Evolutionary conservation across 768 basidiomycete species (phyloP), one percentile per base, ranked within the genome.

Genomic region (Mycena capillaripes): DNA sequence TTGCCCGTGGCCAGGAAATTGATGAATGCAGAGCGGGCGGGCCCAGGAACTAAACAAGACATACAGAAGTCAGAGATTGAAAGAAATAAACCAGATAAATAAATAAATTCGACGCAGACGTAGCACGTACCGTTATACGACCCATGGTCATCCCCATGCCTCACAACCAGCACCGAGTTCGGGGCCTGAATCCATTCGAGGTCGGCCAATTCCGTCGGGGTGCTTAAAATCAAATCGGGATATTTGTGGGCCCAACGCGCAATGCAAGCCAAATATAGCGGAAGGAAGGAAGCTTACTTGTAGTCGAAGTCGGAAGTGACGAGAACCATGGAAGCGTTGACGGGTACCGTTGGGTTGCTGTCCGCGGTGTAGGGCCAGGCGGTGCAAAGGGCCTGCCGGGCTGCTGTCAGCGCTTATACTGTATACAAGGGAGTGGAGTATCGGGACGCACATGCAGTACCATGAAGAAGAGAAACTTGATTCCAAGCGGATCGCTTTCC

Each of bases 101-200:
- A n/a, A 44, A 40, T 23, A 62, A 38, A 44, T 23, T 25, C 60
- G 29, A 25, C 60, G 30, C 11, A n/a, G n/a, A n/a, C n/a, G n/a
- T n/a, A 44, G 29, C 30, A 46, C 65, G 65, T 32, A 67, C 66
- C 56, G 44, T 59, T 59, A 23, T 59, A 58, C 4, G 66, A 46
- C 17, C 86, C 4, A 83, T 86, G 58, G 69, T 63, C 63, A 34
- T 71, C 70, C n/a, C 70, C 69, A 52, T 70, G 69, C 40, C 69
- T 61, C 25, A 65, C 69, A 10, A 65, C 63, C 34, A 68, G 60
- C 48, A 63, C 55, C n/a, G 66, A 62, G 66, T 72, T 72, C 12
- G 32, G 34, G 56, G 55, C 65, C 40, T 30, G 44, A 4, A 29
- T 17, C 60, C 56, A 63, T 63, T 61, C 62, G 11, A 73, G 23